Evolutionary conservation across 495 filamentous ascomycete species (phyloP).

Genomic region (Lichenothelia convexa): DNA sequence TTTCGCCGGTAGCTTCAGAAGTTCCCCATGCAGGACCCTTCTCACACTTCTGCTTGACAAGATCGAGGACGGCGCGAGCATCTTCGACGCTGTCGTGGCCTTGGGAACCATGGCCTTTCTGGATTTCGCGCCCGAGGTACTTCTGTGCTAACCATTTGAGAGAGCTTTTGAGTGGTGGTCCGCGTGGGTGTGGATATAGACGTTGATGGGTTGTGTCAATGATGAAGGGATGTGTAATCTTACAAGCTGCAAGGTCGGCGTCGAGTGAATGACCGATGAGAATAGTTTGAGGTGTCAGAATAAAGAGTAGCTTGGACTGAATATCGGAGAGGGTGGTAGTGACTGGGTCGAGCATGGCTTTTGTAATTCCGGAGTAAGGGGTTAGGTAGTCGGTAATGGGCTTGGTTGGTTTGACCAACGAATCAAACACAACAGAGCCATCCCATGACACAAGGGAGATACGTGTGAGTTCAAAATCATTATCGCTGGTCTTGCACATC

Average conservation of each 20-base stretch:
- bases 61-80: slow-evolving; percentile 71
- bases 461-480: slow-evolving; percentile 62
- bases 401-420: slow-evolving; percentile 74
- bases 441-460: slow-evolving; percentile 79
- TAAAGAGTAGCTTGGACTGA: slow-evolving; percentile 50
- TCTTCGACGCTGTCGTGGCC: slow-evolving; percentile 92
- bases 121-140: slow-evolving; percentile 68
- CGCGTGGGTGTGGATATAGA: slow-evolving; percentile 69
- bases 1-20: slow-evolving; percentile 53
- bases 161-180: slow-evolving; percentile 52
- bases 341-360: slow-evolving; percentile 57
- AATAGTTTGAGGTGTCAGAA: slow-evolving; percentile 59
- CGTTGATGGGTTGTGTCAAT: slow-evolving; percentile 75
- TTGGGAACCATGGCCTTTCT: slow-evolving; percentile 44
- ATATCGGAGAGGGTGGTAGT: slow-evolving; percentile 74
- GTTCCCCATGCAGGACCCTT: slow-evolving; percentile 71
- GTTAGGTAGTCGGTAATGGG: slow-evolving; percentile 85
- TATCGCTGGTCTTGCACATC: slow-evolving; percentile 73
- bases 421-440: slow-evolving; percentile 62
- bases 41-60: slow-evolving; percentile 89
- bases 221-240: slow-evolving; percentile 77
- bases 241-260: slow-evolving; percentile 68
- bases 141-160: slow-evolving; percentile 71
- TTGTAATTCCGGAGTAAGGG: slow-evolving; percentile 75
- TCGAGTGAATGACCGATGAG: slow-evolving; percentile 85